phyloP scores from a whole-genome alignment of 2,329 filamentous ascomycete species.

The Epichloe sp. region DNA sequence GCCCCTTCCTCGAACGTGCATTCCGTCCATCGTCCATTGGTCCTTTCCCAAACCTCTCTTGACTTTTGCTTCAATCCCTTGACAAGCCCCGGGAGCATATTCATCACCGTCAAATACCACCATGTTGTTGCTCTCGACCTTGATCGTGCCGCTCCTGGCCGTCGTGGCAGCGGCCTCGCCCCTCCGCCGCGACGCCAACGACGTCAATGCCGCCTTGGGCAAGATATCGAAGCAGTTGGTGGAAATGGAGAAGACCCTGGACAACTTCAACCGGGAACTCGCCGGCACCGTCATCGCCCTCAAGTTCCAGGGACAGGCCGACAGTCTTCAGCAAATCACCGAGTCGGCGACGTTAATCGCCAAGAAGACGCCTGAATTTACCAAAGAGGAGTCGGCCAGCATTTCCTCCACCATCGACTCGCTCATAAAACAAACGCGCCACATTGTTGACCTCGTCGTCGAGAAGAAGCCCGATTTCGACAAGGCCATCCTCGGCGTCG shows the following conservation, averaged over 20 bases:
- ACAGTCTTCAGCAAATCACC: background rate
- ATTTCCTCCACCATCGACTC: background rate
- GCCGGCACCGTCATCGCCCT: background rate
- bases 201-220: constrained; percentile 1
- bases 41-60: no score
- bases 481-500: constrained; percentile 1
- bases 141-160: background rate
- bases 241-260: background rate
- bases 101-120: background rate
- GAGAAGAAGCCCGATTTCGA: background rate
- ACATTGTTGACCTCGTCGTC: constrained; percentile 1
- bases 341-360: background rate
- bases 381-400: background rate
- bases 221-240: background rate
- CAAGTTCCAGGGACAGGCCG: background rate
- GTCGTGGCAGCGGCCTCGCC: background rate
- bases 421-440: background rate
- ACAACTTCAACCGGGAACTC: background rate
- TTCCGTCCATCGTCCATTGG: no score
- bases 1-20: no score
- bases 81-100: background rate
- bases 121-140: background rate
- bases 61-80: no score
- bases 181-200: background rate
- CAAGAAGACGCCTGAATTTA: background rate